Evolutionary conservation across 2,329 filamentous ascomycete genomes (phyloP).

Genomic region (Cyphellophora europaea): DNA sequence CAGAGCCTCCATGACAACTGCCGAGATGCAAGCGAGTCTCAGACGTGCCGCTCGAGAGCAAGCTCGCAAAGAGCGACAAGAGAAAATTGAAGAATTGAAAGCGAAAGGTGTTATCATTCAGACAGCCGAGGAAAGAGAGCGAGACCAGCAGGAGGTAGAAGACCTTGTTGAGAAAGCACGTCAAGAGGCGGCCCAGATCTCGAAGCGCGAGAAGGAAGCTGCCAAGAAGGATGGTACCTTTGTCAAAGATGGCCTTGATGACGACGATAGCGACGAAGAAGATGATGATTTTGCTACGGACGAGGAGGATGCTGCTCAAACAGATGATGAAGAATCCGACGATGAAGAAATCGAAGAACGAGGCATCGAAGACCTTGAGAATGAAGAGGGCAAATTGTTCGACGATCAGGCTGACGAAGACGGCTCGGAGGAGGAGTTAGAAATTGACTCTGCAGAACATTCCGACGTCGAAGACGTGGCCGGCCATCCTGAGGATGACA

Average conservation of each 20-base stretch:
- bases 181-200: slow-evolving; percentile 69
- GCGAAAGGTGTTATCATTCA: slow-evolving; percentile 73
- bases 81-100: slow-evolving; percentile 65
- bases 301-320: slow-evolving; percentile 29
- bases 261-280: slow-evolving; percentile 49
- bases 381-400: slow-evolving; percentile 17
- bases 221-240: slow-evolving; percentile 54
- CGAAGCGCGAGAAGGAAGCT: slow-evolving; percentile 64
- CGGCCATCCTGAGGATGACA: slow-evolving; percentile 15
- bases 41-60: slow-evolving; percentile 68
- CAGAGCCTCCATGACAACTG: slow-evolving; percentile 53
- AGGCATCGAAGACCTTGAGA: slow-evolving; percentile 16
- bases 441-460: slow-evolving; percentile 32
- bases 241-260: slow-evolving; percentile 36
- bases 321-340: slow-evolving; percentile 31
- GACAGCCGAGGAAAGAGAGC: slow-evolving; percentile 77
- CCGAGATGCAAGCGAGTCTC: slow-evolving; percentile 60
- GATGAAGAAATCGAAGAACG: slow-evolving; percentile 26
- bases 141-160: slow-evolving; percentile 73
- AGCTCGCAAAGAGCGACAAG: slow-evolving; percentile 65
- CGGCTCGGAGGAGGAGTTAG: slow-evolving; percentile 25
- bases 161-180: slow-evolving; percentile 79
- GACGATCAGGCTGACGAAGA: slow-evolving; percentile 32
- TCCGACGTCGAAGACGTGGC: slow-evolving; percentile 23
- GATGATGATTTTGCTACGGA: slow-evolving; percentile 39